These are phyloP conservation scores for Hortiboletus flavorubellus DNA, from an alignment of 768 basidiomycete species.

Conservation along the genomic window DNA sequence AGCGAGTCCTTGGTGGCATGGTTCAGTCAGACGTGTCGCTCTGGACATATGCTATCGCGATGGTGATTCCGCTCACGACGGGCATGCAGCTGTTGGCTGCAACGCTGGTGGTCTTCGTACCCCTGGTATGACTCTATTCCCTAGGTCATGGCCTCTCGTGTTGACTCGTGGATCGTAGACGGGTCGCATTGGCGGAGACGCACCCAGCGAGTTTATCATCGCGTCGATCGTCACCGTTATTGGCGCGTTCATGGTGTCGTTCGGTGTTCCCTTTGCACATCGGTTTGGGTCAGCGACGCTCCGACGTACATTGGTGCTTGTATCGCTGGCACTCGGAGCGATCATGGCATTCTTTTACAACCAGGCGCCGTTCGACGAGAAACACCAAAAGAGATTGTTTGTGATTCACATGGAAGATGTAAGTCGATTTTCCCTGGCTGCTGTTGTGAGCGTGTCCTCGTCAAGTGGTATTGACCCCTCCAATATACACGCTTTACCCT, in stretches of 20 bases:
- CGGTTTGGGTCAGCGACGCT: constrained; percentile 52
- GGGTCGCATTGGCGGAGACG: constrained; percentile 77
- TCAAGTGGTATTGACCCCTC: not conserved
- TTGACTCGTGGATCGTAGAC: constrained; percentile 45
- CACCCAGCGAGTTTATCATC: constrained; percentile 86
- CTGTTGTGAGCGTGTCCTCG: not conserved
- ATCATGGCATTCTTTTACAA: constrained; percentile 60
- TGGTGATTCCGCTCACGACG: constrained; percentile 50
- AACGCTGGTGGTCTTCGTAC: constrained; percentile 85
- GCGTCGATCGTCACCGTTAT: constrained; percentile 67
- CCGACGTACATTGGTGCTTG: constrained; percentile 38
- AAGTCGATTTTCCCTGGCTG: constrained; percentile 21
- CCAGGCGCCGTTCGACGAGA: constrained; percentile 66
- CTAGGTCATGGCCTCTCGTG: constrained; percentile 3
- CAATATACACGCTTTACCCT: not conserved
- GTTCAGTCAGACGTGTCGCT: constrained; percentile 44
- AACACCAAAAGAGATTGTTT: constrained; percentile 87
- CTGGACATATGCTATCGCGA: constrained; percentile 61
- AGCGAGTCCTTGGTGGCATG: not conserved
- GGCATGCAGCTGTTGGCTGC: constrained; percentile 57
- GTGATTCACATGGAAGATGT: constrained; percentile 86
- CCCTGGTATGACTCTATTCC: constrained; percentile 49
- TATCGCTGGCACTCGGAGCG: constrained; percentile 45
- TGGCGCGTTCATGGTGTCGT: constrained; percentile 56
- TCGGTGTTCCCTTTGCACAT: constrained; percentile 68